phyloP scores from a whole-genome alignment of 306 rosid genomes.

The Sicyos baderoa region DNA sequence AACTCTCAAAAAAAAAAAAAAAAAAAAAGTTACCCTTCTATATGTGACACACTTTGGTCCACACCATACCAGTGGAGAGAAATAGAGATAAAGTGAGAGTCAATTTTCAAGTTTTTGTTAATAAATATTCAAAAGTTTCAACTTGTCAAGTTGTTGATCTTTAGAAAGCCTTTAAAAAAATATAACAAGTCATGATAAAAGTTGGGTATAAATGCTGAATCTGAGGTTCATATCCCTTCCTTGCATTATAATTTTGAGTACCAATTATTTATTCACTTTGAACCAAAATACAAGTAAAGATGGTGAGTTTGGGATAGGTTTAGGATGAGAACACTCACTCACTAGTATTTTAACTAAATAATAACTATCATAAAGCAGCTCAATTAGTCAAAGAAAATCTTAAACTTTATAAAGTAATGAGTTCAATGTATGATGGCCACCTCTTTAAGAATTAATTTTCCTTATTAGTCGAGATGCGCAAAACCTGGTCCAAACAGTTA shows the following conservation, averaged over 20 bases:
- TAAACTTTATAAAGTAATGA: too few relatives aligned
- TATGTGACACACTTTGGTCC: slow-evolving; percentile 5
- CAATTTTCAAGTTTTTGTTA: not conserved
- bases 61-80: slow-evolving; percentile 1
- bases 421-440: too few relatives aligned
- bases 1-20: not conserved
- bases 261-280: not conserved
- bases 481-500: too few relatives aligned
- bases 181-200: not conserved
- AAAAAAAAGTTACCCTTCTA: not conserved
- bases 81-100: not conserved
- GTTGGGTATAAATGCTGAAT: slow-evolving; percentile 9
- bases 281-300: not conserved
- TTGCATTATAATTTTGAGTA: not conserved
- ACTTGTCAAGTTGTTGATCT: slow-evolving; percentile 18
- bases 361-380: too few relatives aligned
- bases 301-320: too few relatives aligned
- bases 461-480: too few relatives aligned
- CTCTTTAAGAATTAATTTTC: too few relatives aligned
- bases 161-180: not conserved
- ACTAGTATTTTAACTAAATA: too few relatives aligned
- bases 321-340: too few relatives aligned
- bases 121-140: slow-evolving; percentile 5
- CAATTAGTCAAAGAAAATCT: too few relatives aligned
- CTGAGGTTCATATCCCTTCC: slow-evolving; percentile 4